These are phyloP conservation scores for Coemansia pectinata DNA, from an alignment of 192 early-diverging fungal species.

Conservation along the genomic window DNA sequence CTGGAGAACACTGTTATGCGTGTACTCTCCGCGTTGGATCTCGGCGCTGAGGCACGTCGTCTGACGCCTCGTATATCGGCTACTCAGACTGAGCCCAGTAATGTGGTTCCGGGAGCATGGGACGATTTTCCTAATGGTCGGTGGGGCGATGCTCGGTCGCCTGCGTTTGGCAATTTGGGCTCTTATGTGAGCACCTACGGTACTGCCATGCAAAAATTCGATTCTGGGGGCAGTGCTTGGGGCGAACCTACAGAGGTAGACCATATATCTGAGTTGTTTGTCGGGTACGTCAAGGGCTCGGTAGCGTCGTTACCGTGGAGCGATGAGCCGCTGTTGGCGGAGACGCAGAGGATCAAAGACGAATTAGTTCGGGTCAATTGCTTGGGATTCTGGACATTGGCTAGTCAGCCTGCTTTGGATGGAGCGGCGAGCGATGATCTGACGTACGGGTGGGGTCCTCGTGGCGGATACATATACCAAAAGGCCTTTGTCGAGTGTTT, in stretches of 20 bases:
- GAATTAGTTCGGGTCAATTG: conserved; percentile 71
- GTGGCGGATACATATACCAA: conserved; percentile 95
- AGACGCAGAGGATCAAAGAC: conserved; percentile 70
- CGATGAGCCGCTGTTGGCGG: conserved; percentile 65
- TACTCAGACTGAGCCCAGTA: conserved; percentile 6
- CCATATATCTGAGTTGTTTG: conserved; percentile 78
- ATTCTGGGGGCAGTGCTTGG: conserved; percentile 75
- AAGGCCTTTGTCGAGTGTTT: conserved; percentile 99
- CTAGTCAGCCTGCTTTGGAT: conserved; percentile 95
- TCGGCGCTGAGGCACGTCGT: conserved; percentile 10
- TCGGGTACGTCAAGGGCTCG: conserved; percentile 72
- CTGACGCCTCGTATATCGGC: background rate
- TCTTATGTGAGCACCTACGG: conserved; percentile 65
- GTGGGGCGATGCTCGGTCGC: conserved; percentile 96
- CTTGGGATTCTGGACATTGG: conserved; percentile 88
- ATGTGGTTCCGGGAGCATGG: conserved; percentile 40
- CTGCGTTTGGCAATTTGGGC: conserved; percentile 76
- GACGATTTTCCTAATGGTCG: conserved; percentile 99
- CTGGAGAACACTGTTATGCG: conserved; percentile 82
- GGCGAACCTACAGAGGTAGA: conserved; percentile 59
- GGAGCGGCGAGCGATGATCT: conserved; percentile 73
- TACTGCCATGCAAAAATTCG: conserved; percentile 68
- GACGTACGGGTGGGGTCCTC: conserved; percentile 94
- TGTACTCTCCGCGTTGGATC: conserved; percentile 70
- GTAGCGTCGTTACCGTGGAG: conserved; percentile 88